Percentiles rank a stretch among this genome's conserved stretches.
These are phyloP conservation scores for Mimosa pudica DNA, from an alignment of 306 rosid genomes.

Conservation along the genomic window DNA sequence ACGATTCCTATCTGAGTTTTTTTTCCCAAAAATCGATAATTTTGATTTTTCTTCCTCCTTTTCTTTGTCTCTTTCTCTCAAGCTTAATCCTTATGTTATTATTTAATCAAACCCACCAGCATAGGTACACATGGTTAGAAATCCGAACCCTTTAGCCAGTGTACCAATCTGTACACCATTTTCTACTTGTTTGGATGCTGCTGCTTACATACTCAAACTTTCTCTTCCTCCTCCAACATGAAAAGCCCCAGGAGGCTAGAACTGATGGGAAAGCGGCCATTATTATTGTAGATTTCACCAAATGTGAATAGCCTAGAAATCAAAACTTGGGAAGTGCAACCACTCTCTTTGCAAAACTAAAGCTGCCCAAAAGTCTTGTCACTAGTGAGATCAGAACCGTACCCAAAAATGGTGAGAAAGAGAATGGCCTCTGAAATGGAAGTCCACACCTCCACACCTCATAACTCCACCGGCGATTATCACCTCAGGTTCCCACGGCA, in stretches of 20 bases:
- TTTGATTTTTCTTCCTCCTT: not conserved
- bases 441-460: conserved; percentile 38
- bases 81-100: not conserved
- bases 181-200: conserved; percentile 73
- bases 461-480: conserved; percentile 11
- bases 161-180: conserved; percentile 83
- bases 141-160: conserved; percentile 61
- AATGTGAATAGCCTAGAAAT: conserved; percentile 6
- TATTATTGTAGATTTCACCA: not conserved
- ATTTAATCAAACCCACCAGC: not conserved
- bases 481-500: conserved; percentile 58
- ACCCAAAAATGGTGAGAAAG: conserved; percentile 66
- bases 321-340: not conserved
- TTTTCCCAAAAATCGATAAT: too few species aligned
- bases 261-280: too few species aligned
- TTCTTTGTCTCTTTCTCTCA: not conserved
- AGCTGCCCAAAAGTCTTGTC: not conserved
- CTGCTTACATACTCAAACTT: not conserved
- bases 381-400: too few species aligned
- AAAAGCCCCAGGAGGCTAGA: not conserved
- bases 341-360: not conserved
- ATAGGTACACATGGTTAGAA: conserved; percentile 15
- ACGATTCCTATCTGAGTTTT: too few species aligned
- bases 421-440: conserved; percentile 95
- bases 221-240: conserved; percentile 4